Conservation (phyloP, 73 alveolate species). For the Strombidium stylifer region DNA sequence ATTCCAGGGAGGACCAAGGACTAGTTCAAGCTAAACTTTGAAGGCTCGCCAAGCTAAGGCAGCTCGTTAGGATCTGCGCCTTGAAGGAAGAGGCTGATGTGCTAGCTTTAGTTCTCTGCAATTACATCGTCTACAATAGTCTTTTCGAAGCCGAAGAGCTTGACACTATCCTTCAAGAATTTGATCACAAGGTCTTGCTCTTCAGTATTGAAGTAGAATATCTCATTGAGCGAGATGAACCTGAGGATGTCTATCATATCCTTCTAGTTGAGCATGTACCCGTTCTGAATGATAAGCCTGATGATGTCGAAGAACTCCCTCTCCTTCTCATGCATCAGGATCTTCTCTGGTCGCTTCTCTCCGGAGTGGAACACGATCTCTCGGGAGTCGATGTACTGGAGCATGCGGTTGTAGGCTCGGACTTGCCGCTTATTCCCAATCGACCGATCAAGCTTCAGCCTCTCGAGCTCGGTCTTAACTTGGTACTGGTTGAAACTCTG, state of each 20-base stretch:
- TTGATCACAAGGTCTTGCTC: background rate
- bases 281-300: constrained; percentile 17
- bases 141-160: constrained; percentile 15
- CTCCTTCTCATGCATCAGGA: constrained; percentile 31
- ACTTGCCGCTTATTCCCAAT: background rate
- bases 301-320: constrained; percentile 34
- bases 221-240: constrained; percentile 6
- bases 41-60: no score
- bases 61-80: no score
- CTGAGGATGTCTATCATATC: constrained; percentile 16
- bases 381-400: constrained; percentile 4
- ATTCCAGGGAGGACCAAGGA: no score
- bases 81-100: no score
- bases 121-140: background rate
- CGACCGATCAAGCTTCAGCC: constrained; percentile 3
- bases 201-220: background rate
- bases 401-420: constrained; percentile 6
- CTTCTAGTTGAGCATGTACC: constrained; percentile 11
- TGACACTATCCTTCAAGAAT: constrained; percentile 8
- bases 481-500: constrained; percentile 1
- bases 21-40: no score
- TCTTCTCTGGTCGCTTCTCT: background rate
- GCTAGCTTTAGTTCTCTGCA: no score
- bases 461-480: constrained; percentile 23
- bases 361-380: background rate